Evolutionary conservation across 164 flowering plant genomes (phyloP).

Genomic region (Kingdonia uniflora): DNA sequence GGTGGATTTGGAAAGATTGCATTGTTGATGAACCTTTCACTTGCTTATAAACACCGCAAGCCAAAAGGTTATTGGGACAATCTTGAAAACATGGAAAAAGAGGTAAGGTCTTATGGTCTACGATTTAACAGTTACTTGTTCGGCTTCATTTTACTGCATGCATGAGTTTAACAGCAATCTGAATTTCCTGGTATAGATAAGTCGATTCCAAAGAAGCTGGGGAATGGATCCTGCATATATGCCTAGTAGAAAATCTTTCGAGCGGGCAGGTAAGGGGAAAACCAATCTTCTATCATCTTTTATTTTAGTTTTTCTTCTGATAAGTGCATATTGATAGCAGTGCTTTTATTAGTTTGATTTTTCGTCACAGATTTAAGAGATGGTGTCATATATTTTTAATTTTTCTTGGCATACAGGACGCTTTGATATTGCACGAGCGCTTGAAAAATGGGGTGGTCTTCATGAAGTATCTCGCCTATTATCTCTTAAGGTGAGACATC

Average conservation of each 20-base stretch:
- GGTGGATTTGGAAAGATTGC: conserved; percentile 93
- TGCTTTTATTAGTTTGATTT: neutral
- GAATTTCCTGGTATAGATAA: conserved; percentile 34
- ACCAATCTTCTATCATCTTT: neutral
- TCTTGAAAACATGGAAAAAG: conserved; percentile 75
- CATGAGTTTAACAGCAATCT: neutral
- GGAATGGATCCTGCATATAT: conserved; percentile 84
- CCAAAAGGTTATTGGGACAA: conserved; percentile 97
- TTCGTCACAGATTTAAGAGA: neutral
- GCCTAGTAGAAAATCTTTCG: conserved; percentile 92
- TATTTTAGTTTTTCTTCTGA: neutral
- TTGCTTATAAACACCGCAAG: conserved; percentile 85
- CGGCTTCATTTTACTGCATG: neutral
- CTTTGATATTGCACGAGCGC: conserved; percentile 87
- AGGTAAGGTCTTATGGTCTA: conserved; percentile 30
- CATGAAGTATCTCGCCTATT: conserved; percentile 88
- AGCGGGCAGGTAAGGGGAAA: conserved; percentile 65
- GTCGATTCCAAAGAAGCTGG: conserved; percentile 76
- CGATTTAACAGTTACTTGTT: neutral
- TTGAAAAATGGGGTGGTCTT: conserved; percentile 98
- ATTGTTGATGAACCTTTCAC: conserved; percentile 72
- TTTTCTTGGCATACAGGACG: conserved; percentile 38
- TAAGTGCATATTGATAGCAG: neutral
- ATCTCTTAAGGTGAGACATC: conserved; percentile 64
- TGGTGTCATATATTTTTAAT: neutral